These are phyloP conservation scores for Tricholoma hemisulphureum DNA, from an alignment of 768 basidiomycete genomes.

Conservation along the genomic window DNA sequence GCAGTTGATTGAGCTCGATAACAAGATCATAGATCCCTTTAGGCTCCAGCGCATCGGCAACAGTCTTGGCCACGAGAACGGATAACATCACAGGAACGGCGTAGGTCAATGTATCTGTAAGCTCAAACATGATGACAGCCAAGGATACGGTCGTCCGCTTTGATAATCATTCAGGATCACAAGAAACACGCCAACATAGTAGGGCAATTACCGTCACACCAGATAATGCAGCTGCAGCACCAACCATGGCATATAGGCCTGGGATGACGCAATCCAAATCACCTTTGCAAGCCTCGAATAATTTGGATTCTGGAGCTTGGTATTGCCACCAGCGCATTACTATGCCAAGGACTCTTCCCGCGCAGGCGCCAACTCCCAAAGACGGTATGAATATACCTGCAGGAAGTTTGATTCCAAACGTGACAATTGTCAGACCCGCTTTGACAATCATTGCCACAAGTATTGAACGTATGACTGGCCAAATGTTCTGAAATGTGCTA, in stretches of 20 bases:
- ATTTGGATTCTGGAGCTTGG: constrained; percentile 50
- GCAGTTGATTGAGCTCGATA: constrained; percentile 88
- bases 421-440: constrained; percentile 76
- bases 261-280: constrained; percentile 79
- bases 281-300: constrained; percentile 68
- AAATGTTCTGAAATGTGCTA: constrained; percentile 50
- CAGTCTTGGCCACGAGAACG: constrained; percentile 86
- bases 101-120: constrained; percentile 92
- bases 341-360: constrained; percentile 85
- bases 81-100: constrained; percentile 86
- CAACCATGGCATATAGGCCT: constrained; percentile 93
- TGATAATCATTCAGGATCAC: constrained; percentile 4
- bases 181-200: constrained; percentile 11
- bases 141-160: constrained; percentile 89
- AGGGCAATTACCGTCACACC: constrained; percentile 79
- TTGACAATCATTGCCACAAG: constrained; percentile 81
- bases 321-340: constrained; percentile 73
- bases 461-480: constrained; percentile 64
- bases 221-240: constrained; percentile 89
- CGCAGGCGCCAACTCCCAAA: constrained; percentile 91
- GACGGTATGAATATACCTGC: constrained; percentile 98
- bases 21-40: constrained; percentile 97
- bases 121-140: constrained; percentile 94
- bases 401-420: constrained; percentile 89
- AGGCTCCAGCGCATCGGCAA: constrained; percentile 84